A percentile compares a stretch with the other conserved stretches of the same genome.
phyloP scores from a whole-genome alignment of 306 rosid species.

The Corylus avellana region DNA sequence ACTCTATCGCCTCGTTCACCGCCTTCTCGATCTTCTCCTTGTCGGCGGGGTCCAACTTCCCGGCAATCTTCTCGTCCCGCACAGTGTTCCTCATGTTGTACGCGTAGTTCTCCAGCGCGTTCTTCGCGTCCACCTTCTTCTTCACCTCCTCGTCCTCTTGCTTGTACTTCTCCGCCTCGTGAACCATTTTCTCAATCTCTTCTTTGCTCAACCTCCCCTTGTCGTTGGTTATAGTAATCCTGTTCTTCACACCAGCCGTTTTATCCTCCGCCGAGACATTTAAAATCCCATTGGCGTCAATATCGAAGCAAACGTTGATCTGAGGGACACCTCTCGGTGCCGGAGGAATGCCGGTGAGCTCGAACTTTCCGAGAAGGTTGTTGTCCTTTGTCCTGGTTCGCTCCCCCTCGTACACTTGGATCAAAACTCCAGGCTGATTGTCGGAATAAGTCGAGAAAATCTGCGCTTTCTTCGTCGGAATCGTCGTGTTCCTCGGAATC shows the following conservation, averaged over 20 bases:
- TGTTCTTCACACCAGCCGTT: conserved; percentile 89
- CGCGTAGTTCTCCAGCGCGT: conserved; percentile 75
- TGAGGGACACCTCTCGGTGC: conserved; percentile 89
- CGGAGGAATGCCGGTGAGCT: conserved; percentile 78
- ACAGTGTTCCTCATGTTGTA: conserved; percentile 83
- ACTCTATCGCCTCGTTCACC: conserved; percentile 59
- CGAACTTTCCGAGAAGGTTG: conserved; percentile 74
- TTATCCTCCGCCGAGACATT: conserved; percentile 82
- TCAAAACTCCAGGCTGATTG: conserved; percentile 83
- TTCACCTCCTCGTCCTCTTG: conserved; percentile 88
- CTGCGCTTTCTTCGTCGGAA: conserved; percentile 81
- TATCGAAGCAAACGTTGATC: conserved; percentile 67
- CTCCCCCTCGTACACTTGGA: conserved; percentile 85
- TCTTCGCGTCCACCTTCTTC: conserved; percentile 87
- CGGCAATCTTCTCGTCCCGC: conserved; percentile 67
- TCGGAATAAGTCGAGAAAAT: conserved; percentile 79
- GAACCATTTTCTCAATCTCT: conserved; percentile 83
- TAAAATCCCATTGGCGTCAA: conserved; percentile 73
- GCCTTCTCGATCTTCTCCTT: conserved; percentile 71
- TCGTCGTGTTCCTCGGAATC: conserved; percentile 79
- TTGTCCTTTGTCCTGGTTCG: conserved; percentile 70
- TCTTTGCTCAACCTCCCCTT: conserved; percentile 84
- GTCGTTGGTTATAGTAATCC: conserved; percentile 75
- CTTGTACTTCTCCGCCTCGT: conserved; percentile 78
- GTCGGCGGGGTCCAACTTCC: conserved; percentile 52